Evolutionary conservation across 2,329 filamentous ascomycete species (phyloP), one percentile per base, ranked within the genome.

Genomic region (Aspergillus tubingensis): DNA sequence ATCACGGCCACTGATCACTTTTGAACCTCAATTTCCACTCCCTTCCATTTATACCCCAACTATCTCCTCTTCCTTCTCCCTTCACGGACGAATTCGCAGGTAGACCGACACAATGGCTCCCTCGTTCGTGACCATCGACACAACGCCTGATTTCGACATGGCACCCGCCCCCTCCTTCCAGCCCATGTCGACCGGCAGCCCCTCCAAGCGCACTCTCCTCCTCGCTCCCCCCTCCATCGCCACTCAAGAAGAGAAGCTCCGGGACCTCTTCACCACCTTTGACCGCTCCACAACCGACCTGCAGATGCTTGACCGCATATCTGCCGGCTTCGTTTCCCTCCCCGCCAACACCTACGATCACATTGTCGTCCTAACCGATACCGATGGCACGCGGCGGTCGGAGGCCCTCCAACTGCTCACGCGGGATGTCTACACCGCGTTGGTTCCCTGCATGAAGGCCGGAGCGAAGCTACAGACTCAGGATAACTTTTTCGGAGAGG

Each of bases 221-320:
- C 88, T 98, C 63, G 92, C 94, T 32, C 94, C 95, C 56, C 93
- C 95, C 11, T 96, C 92, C 23, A 86, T 98, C 70, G 89, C 95
- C 67, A 87, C 91, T 58, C 90, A 96, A 77, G 91, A 93, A 67
- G 88, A 91, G 67, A 87, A 87, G 70, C 84, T 98, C 66, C 85
- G 87, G 65, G 80, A 82, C 67, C 82, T 95, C 63, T 86, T 96
- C 70, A 82, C 87, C 61, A 81, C 86, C 59, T 88, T 91, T 80
- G 88, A 95, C 76, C 89, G 92, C 72, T 80, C 84, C 65, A 82
- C 85, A 49, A 94, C 92, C 63, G 95, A 99, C 74, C 83, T 99
- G 56, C 95, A 98, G 77, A 99, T 99, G 95, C 90, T 99, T 63
- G 95, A 99, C 80, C 91, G 95, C 54, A 85, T 99, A 43, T 87